phyloP scores from a whole-genome alignment of 2,329 filamentous ascomycete species.

The Chlorencoelia australis region DNA sequence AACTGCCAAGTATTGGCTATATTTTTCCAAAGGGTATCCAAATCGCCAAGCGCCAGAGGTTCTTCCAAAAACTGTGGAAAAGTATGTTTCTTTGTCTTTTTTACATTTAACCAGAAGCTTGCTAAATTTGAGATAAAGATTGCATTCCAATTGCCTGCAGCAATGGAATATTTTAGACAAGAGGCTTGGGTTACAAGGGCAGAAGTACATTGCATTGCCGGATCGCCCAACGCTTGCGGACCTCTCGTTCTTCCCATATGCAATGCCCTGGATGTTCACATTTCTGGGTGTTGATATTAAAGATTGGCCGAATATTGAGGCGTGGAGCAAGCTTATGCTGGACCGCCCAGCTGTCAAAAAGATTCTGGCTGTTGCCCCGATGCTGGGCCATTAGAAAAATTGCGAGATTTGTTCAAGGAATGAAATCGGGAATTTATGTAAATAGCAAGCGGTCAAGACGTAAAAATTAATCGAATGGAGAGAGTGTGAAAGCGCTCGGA shows the following conservation, averaged over 20 bases:
- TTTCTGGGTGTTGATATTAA: conserved; percentile 27
- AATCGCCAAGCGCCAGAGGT: conserved; percentile 18
- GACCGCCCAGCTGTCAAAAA: conserved; percentile 18
- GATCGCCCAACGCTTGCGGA: conserved; percentile 30
- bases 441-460: no score
- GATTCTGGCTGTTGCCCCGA: conserved; percentile 15
- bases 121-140: conserved; percentile 9
- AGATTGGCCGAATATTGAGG: conserved; percentile 25
- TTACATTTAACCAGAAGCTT: background rate
- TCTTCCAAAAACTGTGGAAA: conserved; percentile 10
- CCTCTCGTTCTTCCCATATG: conserved; percentile 29
- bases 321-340: conserved; percentile 24
- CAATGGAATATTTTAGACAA: conserved; percentile 26
- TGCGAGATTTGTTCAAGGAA: no score
- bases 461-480: no score
- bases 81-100: conserved; percentile 2
- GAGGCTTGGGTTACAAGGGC: conserved; percentile 15
- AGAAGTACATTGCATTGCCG: conserved; percentile 27
- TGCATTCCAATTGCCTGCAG: conserved; percentile 20
- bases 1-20: conserved; percentile 30
- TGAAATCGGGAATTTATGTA: no score
- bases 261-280: conserved; percentile 30
- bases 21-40: conserved; percentile 25
- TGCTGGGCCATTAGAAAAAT: conserved; percentile 7
- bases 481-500: no score